These are phyloP conservation scores for Macrolepiota fuliginosa DNA, from an alignment of 768 basidiomycete genomes.

Conservation along the genomic window DNA sequence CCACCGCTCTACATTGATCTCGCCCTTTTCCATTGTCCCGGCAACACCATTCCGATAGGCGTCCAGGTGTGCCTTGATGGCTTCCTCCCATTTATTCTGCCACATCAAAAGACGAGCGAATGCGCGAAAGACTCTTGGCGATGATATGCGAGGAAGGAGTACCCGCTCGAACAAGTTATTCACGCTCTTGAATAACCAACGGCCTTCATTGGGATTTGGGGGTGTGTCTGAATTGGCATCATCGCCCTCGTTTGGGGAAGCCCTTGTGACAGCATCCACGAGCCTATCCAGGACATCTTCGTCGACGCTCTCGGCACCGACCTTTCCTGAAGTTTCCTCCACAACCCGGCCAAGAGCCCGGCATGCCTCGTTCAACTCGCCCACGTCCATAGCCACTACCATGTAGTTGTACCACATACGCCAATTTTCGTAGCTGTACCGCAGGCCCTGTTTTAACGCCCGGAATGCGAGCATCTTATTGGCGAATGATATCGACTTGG, in stretches of 20 bases:
- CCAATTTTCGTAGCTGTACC: conserved; percentile 87
- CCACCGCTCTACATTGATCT: conserved; percentile 68
- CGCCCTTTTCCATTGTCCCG: conserved; percentile 59
- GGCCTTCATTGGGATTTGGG: conserved; percentile 58
- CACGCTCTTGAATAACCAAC: conserved; percentile 66
- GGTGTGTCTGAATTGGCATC: conserved; percentile 25
- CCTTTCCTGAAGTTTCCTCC: conserved; percentile 60
- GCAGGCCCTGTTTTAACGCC: conserved; percentile 88
- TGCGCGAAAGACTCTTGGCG: conserved; percentile 76
- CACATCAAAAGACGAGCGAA: conserved; percentile 80
- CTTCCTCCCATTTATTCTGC: conserved; percentile 71
- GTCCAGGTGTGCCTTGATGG: conserved; percentile 79
- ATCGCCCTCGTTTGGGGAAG: conserved; percentile 28
- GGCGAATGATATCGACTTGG: conserved; percentile 49
- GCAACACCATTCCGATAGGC: conserved; percentile 76
- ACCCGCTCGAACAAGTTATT: conserved; percentile 70
- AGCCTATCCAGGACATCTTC: conserved; percentile 86
- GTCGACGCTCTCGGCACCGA: conserved; percentile 64
- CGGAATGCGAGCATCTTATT: conserved; percentile 90
- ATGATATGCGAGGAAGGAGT: conserved; percentile 80
- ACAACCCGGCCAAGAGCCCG: conserved; percentile 82
- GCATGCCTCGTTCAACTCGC: conserved; percentile 85
- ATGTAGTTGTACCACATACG: conserved; percentile 99
- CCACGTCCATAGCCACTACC: conserved; percentile 90
- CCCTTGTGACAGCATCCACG: conserved; percentile 81